Evolutionary conservation across 768 basidiomycete species (phyloP).

Genomic region (Mycena alexandri): DNA sequence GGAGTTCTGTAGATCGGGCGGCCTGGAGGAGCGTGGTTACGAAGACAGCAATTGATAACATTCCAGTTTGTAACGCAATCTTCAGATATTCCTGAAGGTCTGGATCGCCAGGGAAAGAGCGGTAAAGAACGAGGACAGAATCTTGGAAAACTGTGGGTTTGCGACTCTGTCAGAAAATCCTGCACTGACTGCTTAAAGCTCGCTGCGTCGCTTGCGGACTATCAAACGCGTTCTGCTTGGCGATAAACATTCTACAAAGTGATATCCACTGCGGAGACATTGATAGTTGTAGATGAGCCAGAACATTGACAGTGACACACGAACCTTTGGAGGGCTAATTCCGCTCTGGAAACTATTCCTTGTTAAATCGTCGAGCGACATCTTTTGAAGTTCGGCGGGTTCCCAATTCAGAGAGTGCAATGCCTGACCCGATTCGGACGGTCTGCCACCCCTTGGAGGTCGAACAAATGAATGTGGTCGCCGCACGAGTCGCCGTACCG

Average conservation of each 20-base stretch:
- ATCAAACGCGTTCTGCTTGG: slow-evolving; percentile 58
- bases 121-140: slow-evolving; percentile 75
- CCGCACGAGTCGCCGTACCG: too few species aligned
- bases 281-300: slow-evolving; percentile 22
- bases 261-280: slow-evolving; percentile 69
- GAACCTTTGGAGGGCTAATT: slow-evolving; percentile 72
- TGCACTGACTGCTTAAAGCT: slow-evolving; percentile 70
- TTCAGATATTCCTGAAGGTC: slow-evolving; percentile 76
- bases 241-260: slow-evolving; percentile 72
- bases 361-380: slow-evolving; percentile 80
- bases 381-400: slow-evolving; percentile 39
- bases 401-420: too few species aligned
- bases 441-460: too few species aligned
- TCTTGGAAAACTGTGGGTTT: slow-evolving; percentile 55
- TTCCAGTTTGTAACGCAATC: slow-evolving; percentile 65
- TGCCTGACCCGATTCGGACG: too few species aligned
- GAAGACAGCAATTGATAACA: slow-evolving; percentile 71
- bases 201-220: slow-evolving; percentile 61
- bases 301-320: slow-evolving; percentile 35
- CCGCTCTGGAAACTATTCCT: slow-evolving; percentile 82
- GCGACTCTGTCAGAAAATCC: neutral
- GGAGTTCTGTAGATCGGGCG: slow-evolving; percentile 72
- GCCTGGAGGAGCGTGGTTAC: slow-evolving; percentile 77
- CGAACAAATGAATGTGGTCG: neutral
- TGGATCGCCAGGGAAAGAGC: slow-evolving; percentile 78